Base-by-base conservation (phyloP, 2,329 filamentous ascomycete species). In the Ceratocystis destructans region DNA sequence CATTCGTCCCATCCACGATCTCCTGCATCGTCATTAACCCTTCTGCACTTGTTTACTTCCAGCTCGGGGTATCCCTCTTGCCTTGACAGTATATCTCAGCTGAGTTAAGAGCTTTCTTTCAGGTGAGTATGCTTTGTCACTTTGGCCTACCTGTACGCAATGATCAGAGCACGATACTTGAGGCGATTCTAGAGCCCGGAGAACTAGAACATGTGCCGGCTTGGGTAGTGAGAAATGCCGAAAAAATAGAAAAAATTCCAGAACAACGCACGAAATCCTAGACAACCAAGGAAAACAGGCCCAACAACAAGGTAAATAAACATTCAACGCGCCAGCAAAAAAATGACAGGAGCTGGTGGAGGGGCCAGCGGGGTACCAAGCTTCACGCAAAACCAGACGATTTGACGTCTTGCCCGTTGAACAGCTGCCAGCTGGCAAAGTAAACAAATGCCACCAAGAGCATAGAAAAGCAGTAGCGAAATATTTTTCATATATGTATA, bases 71-170 rank as follows among this genome's bases (percentile, higher is more conserved):
- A 37, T 17, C 15, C 55, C 10, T n/a, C 28, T 37, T 33, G 55
- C 55, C 33, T 59, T 37, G 55, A 59, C 55, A 17, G 28, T 37
- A 59, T 59, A 59, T 20, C n/a, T 59, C 55, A 37, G 28, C 55
- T 37, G 55, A 59, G 17, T n/a, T 59, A 59, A 59, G 55, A 59
- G 55, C 6, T 12, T 59, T 59, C 55, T 59, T 59, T 59, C 55
- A 59, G 55, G 55, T 59, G 55, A 59, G 55, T 59, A 59, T 31
- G 55, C 55, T 59, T 59, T 37, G 55, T 59, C 55, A n/a, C 17
- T 37, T 59, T 37, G 55, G 55, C 7, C 0, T 59, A 59, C 55
- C 55, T 59, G 17, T 37, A 31, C 31, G 55, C 55, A 59, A n/a
- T n/a, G 55, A n/a, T 31, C 55, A 59, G 15, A 59, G 1, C 6